phyloP scores from a whole-genome alignment of 768 basidiomycete genomes.

The Tricholomella constricta region DNA sequence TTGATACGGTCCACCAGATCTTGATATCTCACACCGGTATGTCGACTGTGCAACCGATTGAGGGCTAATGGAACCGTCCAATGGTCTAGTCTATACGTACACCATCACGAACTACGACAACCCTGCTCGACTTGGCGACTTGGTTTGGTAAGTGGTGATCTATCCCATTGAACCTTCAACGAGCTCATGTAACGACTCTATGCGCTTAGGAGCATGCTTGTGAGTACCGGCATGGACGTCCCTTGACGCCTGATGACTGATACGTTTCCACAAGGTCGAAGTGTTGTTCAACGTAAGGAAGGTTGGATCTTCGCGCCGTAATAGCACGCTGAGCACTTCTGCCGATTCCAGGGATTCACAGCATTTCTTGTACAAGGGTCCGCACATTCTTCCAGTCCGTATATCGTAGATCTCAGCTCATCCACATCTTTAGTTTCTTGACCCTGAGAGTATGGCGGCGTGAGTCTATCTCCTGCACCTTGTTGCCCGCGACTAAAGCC shows the following conservation, averaged over 20 bases:
- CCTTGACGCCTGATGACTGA: background rate
- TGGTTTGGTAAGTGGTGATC: constrained; percentile 42
- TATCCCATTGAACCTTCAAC: background rate
- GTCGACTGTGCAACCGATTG: background rate
- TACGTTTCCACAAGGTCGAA: constrained; percentile 36
- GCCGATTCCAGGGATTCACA: constrained; percentile 38
- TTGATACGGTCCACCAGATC: constrained; percentile 55
- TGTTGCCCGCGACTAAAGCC: constrained; percentile 2
- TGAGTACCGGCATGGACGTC: constrained; percentile 14
- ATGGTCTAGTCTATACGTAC: constrained; percentile 47
- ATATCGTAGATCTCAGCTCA: no score
- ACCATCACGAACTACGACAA: constrained; percentile 43
- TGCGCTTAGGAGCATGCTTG: constrained; percentile 37
- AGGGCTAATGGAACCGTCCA: background rate
- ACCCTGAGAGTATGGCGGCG: constrained; percentile 45
- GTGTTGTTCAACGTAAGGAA: constrained; percentile 48
- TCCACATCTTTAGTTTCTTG: constrained; percentile 38
- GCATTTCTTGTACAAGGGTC: constrained; percentile 52
- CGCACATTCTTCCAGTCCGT: background rate
- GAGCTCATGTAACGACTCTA: background rate
- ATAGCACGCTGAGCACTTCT: background rate
- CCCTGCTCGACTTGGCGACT: constrained; percentile 22
- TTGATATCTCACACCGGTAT: constrained; percentile 54
- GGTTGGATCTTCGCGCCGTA: background rate
- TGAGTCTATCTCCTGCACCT: constrained; percentile 23